These are phyloP conservation scores for Penicillium crustosum DNA, from an alignment of 2,329 filamentous ascomycete species.

Conservation along the genomic window DNA sequence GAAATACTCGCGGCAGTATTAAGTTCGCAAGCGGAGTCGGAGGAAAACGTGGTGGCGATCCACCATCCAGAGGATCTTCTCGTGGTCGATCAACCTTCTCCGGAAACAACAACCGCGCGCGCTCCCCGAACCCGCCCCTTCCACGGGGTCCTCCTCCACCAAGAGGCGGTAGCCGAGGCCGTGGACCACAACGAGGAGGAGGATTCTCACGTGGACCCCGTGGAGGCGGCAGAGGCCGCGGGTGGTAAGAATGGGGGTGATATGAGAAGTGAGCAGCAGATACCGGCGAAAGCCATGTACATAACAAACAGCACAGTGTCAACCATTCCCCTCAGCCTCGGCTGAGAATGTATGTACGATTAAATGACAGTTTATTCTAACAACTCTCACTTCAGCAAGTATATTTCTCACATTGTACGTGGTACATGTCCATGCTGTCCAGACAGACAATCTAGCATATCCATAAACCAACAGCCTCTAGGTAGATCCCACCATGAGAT, in stretches of 20 bases:
- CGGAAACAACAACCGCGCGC: conserved; percentile 25
- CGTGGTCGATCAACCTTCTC: conserved; percentile 29
- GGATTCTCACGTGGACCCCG: conserved; percentile 10
- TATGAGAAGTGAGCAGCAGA: neutral
- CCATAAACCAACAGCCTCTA: neutral
- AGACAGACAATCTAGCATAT: neutral
- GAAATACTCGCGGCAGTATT: conserved; percentile 35
- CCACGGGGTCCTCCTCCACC: conserved; percentile 9
- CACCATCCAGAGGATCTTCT: neutral
- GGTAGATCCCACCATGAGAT: neutral
- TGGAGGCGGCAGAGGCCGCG: conserved; percentile 17
- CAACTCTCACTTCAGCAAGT: neutral
- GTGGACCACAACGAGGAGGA: conserved; percentile 16
- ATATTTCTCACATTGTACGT: neutral
- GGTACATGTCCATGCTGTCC: neutral
- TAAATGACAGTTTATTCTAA: neutral
- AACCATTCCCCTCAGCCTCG: neutral
- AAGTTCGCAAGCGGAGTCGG: conserved; percentile 36
- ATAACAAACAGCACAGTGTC: neutral
- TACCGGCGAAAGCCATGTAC: neutral
- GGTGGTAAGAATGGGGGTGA: conserved; percentile 8
- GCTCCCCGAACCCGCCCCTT: conserved; percentile 30
- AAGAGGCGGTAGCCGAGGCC: conserved; percentile 15
- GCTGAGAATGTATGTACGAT: conserved; percentile 1
- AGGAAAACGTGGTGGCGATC: conserved; percentile 18